Percentiles rank a stretch among this genome's conserved stretches.
Evolutionary conservation across 1,139 yeast genomes (phyloP).

Genomic region (Candida glucosophila): DNA sequence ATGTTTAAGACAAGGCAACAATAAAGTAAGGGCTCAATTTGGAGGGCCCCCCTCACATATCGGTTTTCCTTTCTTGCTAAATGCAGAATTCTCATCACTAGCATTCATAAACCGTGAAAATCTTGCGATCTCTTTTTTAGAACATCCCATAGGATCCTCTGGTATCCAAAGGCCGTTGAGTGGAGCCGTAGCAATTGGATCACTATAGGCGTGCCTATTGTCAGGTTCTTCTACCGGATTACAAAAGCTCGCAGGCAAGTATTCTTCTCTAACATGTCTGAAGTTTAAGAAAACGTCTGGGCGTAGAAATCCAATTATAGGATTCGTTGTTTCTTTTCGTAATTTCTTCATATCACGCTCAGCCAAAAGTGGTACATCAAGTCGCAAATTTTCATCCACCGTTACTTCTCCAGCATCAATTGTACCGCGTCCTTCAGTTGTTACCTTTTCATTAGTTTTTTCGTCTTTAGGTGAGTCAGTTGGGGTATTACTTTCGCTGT

Average conservation of each 20-base stretch:
- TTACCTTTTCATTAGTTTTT: conserved; percentile 7
- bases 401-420: conserved; percentile 6
- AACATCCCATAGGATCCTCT: conserved; percentile 74
- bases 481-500: conserved; percentile 10
- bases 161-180: conserved; percentile 86
- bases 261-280: conserved; percentile 37
- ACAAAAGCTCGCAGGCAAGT: conserved; percentile 44
- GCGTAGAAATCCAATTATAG: conserved; percentile 40
- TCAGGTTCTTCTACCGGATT: conserved; percentile 21
- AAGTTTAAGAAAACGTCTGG: conserved; percentile 62
- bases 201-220: conserved; percentile 44
- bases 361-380: conserved; percentile 41
- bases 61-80: conserved; percentile 52
- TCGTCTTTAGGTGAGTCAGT: conserved; percentile 4
- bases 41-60: conserved; percentile 57
- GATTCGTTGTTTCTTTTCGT: conserved; percentile 16
- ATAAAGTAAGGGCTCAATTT: conserved; percentile 9
- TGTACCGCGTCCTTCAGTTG: too few relatives aligned
- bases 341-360: conserved; percentile 36
- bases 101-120: conserved; percentile 38
- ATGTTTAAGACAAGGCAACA: too few relatives aligned
- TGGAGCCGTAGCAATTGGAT: conserved; percentile 60
- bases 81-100: conserved; percentile 58
- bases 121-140: conserved; percentile 47
- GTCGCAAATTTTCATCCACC: too few relatives aligned